These are phyloP conservation scores for Beauveria scarabaeidicola DNA, from an alignment of 2,329 filamentous ascomycete species.

Conservation along the genomic window DNA sequence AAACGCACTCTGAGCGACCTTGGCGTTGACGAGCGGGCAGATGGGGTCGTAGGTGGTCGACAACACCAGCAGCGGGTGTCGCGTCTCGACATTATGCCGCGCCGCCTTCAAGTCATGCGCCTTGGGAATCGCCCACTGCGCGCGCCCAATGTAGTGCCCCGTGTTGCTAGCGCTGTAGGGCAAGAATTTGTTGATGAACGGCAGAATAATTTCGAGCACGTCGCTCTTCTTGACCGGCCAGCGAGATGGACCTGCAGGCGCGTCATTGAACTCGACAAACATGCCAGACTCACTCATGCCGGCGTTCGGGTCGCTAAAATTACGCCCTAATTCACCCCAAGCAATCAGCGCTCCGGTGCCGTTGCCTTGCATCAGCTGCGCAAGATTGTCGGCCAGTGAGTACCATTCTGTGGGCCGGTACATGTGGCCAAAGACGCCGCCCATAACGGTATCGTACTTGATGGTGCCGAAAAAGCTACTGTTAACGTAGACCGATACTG, in stretches of 20 bases:
- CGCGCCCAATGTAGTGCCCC: constrained; percentile 22
- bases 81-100: constrained; percentile 24
- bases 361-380: constrained; percentile 29
- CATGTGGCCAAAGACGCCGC: constrained; percentile 30
- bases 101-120: constrained; percentile 22
- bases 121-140: constrained; percentile 22
- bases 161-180: constrained; percentile 22
- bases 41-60: constrained; percentile 37
- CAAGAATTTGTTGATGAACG: constrained; percentile 22
- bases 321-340: constrained; percentile 13
- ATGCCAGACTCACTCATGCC: constrained; percentile 18
- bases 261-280: constrained; percentile 22
- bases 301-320: constrained; percentile 2
- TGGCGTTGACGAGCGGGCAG: constrained; percentile 36
- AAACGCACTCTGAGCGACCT: constrained; percentile 27
- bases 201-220: constrained; percentile 25
- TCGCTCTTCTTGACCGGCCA: constrained; percentile 23
- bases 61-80: constrained; percentile 25
- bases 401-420: constrained; percentile 32
- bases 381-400: constrained; percentile 26
- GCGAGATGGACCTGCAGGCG: constrained; percentile 14
- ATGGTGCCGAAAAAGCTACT: constrained; percentile 30
- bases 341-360: constrained; percentile 29
- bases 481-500: constrained; percentile 28
- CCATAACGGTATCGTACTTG: constrained; percentile 25